phyloP scores from a whole-genome alignment of 2,329 filamentous ascomycete genomes.

The Fusarium paranaense region DNA sequence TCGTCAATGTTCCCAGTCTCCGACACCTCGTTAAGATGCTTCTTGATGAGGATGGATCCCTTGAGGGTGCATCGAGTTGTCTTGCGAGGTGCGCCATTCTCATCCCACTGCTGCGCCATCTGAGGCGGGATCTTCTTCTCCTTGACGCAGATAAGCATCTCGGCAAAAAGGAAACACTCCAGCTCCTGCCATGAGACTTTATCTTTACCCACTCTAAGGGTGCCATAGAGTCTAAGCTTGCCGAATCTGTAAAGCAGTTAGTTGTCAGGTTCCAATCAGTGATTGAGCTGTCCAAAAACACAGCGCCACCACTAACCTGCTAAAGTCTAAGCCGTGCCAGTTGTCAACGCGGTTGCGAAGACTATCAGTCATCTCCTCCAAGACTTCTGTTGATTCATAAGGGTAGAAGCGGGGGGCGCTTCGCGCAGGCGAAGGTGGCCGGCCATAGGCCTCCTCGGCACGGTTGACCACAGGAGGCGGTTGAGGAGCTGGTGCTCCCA shows the following conservation, averaged over 20 bases:
- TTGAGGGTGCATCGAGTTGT: conserved; percentile 87
- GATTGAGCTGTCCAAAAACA: background rate
- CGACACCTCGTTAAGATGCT: conserved; percentile 89
- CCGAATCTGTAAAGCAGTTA: conserved; percentile 75
- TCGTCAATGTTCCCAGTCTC: conserved; percentile 80
- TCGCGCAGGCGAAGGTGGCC: conserved; percentile 69
- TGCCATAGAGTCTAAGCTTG: conserved; percentile 89
- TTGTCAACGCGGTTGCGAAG: conserved; percentile 92
- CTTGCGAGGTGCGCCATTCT: conserved; percentile 68
- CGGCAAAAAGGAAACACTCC: conserved; percentile 95
- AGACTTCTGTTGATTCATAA: conserved; percentile 79
- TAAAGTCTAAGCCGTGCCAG: conserved; percentile 96
- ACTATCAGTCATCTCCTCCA: conserved; percentile 89
- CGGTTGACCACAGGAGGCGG: conserved; percentile 55
- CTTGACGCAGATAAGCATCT: conserved; percentile 99
- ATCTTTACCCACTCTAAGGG: conserved; percentile 94
- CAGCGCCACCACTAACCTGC: conserved; percentile 63
- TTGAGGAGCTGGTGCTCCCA: conserved; percentile 65
- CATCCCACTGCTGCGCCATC: conserved; percentile 73
- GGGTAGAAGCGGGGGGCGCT: conserved; percentile 72
- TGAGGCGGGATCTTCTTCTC: conserved; percentile 80
- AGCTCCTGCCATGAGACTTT: conserved; percentile 97
- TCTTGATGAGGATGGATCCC: conserved; percentile 97
- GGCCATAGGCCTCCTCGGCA: conserved; percentile 65
- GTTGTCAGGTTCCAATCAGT: background rate